A percentile compares a stretch with the other conserved stretches of the same genome.
Evolutionary conservation across 2,329 filamentous ascomycete species (phyloP).

Genomic region (Botrytis cinerea): DNA sequence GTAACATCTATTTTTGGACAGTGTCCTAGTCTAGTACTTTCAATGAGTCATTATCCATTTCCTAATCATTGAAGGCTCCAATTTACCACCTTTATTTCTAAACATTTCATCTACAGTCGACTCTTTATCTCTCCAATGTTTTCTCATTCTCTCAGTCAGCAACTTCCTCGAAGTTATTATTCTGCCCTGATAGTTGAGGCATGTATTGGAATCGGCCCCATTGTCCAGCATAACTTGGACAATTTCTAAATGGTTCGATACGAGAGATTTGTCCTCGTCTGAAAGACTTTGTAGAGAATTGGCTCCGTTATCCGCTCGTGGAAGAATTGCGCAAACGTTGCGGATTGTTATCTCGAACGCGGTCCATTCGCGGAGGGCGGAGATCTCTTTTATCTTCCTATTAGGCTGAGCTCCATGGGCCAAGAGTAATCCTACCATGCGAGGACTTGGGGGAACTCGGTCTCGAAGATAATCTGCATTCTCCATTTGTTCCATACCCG

Average conservation of each 20-base stretch:
- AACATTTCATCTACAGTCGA: neutral
- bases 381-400: neutral
- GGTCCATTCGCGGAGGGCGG: neutral
- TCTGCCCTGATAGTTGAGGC: neutral
- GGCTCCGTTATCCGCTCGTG: too few species aligned
- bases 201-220: neutral
- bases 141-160: neutral
- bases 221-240: neutral
- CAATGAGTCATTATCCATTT: neutral
- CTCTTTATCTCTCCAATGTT: neutral
- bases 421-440: neutral
- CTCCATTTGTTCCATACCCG: neutral
- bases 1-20: neutral
- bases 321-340: neutral
- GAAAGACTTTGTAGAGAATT: neutral
- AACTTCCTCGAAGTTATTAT: neutral
- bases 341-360: neutral
- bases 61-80: neutral
- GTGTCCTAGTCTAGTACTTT: neutral
- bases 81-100: neutral
- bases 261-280: neutral
- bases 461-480: neutral
- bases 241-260: slow-evolving; percentile 1
- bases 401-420: neutral
- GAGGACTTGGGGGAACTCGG: neutral